These are phyloP conservation scores for Colletotrichum incanum DNA, from an alignment of 2,329 filamentous ascomycete species.

Conservation along the genomic window DNA sequence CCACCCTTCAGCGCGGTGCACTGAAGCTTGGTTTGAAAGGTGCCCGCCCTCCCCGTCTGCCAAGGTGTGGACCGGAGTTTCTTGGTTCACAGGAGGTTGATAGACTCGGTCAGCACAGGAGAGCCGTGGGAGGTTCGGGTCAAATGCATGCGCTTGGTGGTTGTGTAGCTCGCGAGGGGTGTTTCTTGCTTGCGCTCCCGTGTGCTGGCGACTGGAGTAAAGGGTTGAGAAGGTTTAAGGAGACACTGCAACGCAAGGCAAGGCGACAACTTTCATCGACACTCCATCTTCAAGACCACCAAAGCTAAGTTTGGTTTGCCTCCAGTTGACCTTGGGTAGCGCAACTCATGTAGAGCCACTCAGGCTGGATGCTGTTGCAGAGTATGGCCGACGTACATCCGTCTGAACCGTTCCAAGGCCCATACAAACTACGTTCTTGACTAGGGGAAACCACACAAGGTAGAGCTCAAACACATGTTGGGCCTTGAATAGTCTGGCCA, in stretches of 20 bases:
- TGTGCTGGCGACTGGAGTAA: background rate
- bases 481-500: background rate
- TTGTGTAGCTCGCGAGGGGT: background rate
- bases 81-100: conserved; percentile 10
- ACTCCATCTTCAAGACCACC: background rate
- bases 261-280: background rate
- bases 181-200: background rate
- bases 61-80: conserved; percentile 17
- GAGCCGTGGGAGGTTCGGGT: background rate
- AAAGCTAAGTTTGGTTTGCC: background rate
- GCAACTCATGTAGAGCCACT: background rate
- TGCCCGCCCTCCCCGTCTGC: conserved; percentile 6
- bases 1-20: conserved; percentile 13
- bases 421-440: background rate
- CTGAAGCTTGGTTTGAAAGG: conserved; percentile 18
- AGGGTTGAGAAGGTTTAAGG: too few relatives aligned
- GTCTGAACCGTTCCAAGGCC: background rate
- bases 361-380: background rate
- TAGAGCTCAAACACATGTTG: conserved; percentile 17
- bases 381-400: background rate
- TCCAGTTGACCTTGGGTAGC: background rate
- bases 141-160: background rate
- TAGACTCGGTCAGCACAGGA: conserved; percentile 13
- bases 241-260: background rate
- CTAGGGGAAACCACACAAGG: background rate